phyloP scores from a whole-genome alignment of 345 rosid species.

The Abelmoschus esculentus region DNA sequence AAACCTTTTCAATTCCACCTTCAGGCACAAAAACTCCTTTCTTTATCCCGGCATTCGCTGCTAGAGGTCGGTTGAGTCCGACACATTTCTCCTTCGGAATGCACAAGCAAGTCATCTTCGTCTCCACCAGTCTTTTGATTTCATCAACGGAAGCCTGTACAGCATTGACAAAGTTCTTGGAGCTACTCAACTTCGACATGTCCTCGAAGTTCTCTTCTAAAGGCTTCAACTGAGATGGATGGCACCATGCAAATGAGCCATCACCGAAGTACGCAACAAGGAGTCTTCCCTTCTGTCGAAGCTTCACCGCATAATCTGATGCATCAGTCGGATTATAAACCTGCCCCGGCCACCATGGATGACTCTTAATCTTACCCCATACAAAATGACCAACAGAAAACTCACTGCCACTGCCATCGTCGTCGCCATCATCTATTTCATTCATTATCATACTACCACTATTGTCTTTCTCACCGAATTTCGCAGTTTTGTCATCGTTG shows the following conservation, averaged over 20 bases:
- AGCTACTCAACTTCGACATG: slow-evolving; percentile 44
- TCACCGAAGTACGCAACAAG: slow-evolving; percentile 90
- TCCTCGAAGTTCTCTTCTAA: slow-evolving; percentile 59
- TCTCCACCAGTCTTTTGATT: slow-evolving; percentile 54
- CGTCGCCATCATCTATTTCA: slow-evolving; percentile 22
- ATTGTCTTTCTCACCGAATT: slow-evolving; percentile 3
- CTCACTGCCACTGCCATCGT: neutral
- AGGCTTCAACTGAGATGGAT: slow-evolving; percentile 69
- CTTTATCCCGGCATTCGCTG: slow-evolving; percentile 59
- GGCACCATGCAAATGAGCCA: slow-evolving; percentile 84
- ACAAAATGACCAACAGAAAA: slow-evolving; percentile 75
- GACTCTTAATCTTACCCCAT: slow-evolving; percentile 84
- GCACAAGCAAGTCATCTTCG: slow-evolving; percentile 56
- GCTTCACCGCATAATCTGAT: slow-evolving; percentile 55
- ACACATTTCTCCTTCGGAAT: slow-evolving; percentile 24
- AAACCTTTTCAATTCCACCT: slow-evolving; percentile 45
- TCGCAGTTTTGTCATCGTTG: slow-evolving; percentile 8
- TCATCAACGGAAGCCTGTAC: slow-evolving; percentile 50
- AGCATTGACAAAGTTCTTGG: slow-evolving; percentile 43
- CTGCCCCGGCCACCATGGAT: slow-evolving; percentile 99
- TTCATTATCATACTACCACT: slow-evolving; percentile 2
- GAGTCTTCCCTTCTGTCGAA: slow-evolving; percentile 39
- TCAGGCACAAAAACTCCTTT: slow-evolving; percentile 56
- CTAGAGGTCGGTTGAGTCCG: slow-evolving; percentile 30
- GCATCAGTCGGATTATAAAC: slow-evolving; percentile 64